phyloP scores from a whole-genome alignment of 768 basidiomycete species.

The Pilatotrama ljubarskyi region DNA sequence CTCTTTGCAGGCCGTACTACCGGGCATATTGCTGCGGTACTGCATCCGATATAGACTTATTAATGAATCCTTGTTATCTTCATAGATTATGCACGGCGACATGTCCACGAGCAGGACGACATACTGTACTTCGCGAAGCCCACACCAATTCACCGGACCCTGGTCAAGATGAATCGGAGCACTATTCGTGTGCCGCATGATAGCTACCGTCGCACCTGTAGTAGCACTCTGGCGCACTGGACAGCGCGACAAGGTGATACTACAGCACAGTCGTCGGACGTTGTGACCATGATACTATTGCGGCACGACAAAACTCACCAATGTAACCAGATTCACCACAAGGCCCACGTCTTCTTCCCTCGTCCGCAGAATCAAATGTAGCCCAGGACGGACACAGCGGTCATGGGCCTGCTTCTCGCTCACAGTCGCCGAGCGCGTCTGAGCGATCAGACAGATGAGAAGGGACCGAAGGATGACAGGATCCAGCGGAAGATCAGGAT shows the following conservation, averaged over 20 bases:
- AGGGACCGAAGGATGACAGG: constrained; percentile 64
- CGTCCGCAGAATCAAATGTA: constrained; percentile 64
- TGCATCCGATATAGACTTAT: no score
- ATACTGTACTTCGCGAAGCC: no score
- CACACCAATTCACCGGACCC: no score
- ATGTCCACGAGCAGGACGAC: no score
- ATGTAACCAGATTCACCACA: constrained; percentile 55
- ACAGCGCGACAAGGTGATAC: background rate
- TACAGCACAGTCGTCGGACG: background rate
- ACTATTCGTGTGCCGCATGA: background rate
- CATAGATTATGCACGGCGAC: no score
- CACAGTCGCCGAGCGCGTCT: constrained; percentile 12
- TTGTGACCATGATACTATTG: background rate
- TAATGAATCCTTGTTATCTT: no score
- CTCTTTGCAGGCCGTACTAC: no score
- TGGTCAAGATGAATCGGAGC: constrained; percentile 19
- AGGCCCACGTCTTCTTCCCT: constrained; percentile 63
- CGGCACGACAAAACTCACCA: constrained; percentile 44
- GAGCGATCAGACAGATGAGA: constrained; percentile 61
- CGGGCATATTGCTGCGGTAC: no score
- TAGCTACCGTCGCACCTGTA: background rate
- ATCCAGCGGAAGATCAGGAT: constrained; percentile 57
- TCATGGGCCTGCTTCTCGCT: constrained; percentile 1
- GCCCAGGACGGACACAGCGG: constrained; percentile 39
- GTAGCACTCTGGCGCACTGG: background rate